phyloP scores from a whole-genome alignment of 2,329 filamentous ascomycete genomes.

The Colletotrichum liriopes region DNA sequence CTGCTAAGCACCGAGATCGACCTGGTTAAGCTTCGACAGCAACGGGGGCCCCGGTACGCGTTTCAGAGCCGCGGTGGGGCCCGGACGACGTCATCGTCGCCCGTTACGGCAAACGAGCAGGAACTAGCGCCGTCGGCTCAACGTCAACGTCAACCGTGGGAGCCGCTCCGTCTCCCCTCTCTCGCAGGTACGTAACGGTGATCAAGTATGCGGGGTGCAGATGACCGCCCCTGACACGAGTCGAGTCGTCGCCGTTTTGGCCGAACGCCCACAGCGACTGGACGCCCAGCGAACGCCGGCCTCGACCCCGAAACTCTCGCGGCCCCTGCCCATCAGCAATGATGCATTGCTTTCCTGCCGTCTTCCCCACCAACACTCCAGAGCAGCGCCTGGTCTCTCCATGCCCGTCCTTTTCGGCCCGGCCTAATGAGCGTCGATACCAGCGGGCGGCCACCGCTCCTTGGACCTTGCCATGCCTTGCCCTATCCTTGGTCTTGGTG shows the following conservation, averaged over 20 bases:
- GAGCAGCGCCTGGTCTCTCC: background rate
- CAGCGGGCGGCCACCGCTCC: slow-evolving; percentile 22
- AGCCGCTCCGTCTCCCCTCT: background rate
- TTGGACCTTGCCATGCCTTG: background rate
- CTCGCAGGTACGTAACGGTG: slow-evolving; percentile 4
- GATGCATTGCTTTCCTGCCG: slow-evolving; percentile 3
- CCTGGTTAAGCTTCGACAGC: slow-evolving; percentile 32
- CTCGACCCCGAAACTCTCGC: slow-evolving; percentile 13
- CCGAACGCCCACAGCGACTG: background rate
- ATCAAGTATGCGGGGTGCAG: slow-evolving; percentile 33
- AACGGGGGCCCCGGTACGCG: slow-evolving; percentile 27
- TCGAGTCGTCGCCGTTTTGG: background rate
- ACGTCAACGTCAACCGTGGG: slow-evolving; percentile 12
- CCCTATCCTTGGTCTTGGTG: background rate
- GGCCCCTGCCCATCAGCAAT: background rate
- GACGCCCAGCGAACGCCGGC: background rate
- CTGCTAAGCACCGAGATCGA: slow-evolving; percentile 7
- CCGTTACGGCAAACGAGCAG: background rate
- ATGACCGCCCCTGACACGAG: background rate
- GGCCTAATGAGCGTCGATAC: slow-evolving; percentile 27
- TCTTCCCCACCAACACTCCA: slow-evolving; percentile 15
- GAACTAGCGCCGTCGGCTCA: background rate
- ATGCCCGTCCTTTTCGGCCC: slow-evolving; percentile 31
- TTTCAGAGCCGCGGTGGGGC: slow-evolving; percentile 39
- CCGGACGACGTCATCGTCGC: slow-evolving; percentile 30